A percentile compares a stretch with the other conserved stretches of the same genome.
Evolutionary conservation across 441 rosid species (phyloP).

Genomic region (Populus hybrid): DNA sequence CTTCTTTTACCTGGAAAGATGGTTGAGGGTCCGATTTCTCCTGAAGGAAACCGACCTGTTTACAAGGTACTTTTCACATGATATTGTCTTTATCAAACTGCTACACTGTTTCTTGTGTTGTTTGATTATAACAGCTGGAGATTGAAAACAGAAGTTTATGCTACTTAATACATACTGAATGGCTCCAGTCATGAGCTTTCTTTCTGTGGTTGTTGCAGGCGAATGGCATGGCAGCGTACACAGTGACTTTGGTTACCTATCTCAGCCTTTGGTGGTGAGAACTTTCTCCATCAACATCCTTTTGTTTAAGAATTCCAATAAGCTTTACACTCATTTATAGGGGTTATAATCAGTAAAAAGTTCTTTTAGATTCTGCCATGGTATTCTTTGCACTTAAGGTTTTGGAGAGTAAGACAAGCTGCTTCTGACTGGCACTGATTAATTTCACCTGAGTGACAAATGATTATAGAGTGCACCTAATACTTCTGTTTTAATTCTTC

Average conservation of each 20-base stretch:
- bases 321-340: neutral
- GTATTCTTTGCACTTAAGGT: neutral
- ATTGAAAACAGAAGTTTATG: neutral
- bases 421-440: neutral
- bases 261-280: slow-evolving; percentile 93
- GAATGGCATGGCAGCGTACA: slow-evolving; percentile 83
- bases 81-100: slow-evolving; percentile 2
- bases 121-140: neutral
- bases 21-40: slow-evolving; percentile 88
- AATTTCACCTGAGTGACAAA: neutral
- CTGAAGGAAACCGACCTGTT: slow-evolving; percentile 76
- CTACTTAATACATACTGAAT: neutral
- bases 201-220: slow-evolving; percentile 50
- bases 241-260: slow-evolving; percentile 71
- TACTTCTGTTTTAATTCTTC: slow-evolving; percentile 26
- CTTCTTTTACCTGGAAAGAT: slow-evolving; percentile 85
- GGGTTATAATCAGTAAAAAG: neutral
- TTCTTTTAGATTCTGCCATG: slow-evolving; percentile 14
- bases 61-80: slow-evolving; percentile 55
- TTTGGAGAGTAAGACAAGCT: neutral
- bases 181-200: slow-evolving; percentile 8
- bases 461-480: slow-evolving; percentile 6
- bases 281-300: slow-evolving; percentile 3
- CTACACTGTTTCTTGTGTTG: slow-evolving; percentile 2
- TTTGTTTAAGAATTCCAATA: neutral